These are phyloP conservation scores for Casuarina cunninghamiana DNA, from an alignment of 306 rosid genomes.

Conservation along the genomic window DNA sequence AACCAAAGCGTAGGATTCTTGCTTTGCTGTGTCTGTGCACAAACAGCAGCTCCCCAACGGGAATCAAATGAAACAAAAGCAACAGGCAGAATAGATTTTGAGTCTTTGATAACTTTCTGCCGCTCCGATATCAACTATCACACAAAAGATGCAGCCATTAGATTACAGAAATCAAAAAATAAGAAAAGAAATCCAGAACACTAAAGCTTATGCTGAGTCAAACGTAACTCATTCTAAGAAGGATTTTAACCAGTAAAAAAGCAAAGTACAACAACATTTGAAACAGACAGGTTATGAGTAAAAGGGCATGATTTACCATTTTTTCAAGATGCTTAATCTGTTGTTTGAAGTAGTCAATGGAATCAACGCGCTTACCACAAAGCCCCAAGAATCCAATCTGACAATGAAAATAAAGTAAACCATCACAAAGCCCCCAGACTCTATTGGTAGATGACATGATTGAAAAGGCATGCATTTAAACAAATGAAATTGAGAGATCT, in stretches of 20 bases:
- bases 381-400: conserved; percentile 72
- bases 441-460: not conserved
- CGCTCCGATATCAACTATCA: conserved; percentile 77
- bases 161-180: conserved; percentile 22
- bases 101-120: conserved; percentile 73
- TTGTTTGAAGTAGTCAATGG: conserved; percentile 75
- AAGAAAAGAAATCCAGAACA: conserved; percentile 5
- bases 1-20: conserved; percentile 90
- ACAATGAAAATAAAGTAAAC: conserved; percentile 28
- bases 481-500: not conserved
- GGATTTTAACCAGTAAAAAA: not conserved
- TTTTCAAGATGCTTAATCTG: conserved; percentile 65
- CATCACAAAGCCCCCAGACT: conserved; percentile 20
- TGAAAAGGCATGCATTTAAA: not conserved
- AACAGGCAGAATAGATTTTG: conserved; percentile 78
- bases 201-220: conserved; percentile 9
- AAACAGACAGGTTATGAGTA: conserved; percentile 20
- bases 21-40: conserved; percentile 98
- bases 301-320: conserved; percentile 46
- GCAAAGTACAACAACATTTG: not conserved
- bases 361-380: conserved; percentile 68
- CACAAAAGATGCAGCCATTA: conserved; percentile 18
- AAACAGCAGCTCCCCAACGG: conserved; percentile 96
- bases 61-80: conserved; percentile 87
- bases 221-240: not conserved